Evolutionary conservation across 2,329 filamentous ascomycete genomes (phyloP), one percentile per base, ranked within the genome.

Genomic region (Trichoderma sp.): DNA sequence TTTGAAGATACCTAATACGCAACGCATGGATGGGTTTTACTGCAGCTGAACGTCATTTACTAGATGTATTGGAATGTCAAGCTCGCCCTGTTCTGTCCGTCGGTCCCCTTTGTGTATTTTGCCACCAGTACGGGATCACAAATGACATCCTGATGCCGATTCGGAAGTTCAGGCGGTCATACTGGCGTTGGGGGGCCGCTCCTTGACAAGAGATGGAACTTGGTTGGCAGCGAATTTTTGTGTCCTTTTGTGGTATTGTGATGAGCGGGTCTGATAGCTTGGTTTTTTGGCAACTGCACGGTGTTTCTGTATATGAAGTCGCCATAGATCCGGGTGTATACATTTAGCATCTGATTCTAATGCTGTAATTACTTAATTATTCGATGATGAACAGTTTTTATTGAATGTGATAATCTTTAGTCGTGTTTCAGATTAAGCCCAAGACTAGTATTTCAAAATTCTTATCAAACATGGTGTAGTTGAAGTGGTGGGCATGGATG

Each of bases 331-430:
- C 69, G 72, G 71, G 72, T 77, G 74, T 74, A n/a, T n/a, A 72
- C 72, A 76, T 76, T 75, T 75, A 73, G 78, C 77, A 76, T 79
- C 74, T 78, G 76, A 75, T 80, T 79, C 77, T 80, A 79, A 78
- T 79, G 76, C 76, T 80, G 79, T 82, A 82, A 81, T 82, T 78
- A 78, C 25, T 65, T 65, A 65, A 65, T 65, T 63, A 35, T 65
- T 65, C 37, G 52, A 65, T 27, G 61, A 64, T 17, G 32, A 37
- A 34, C 5, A 48, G 25, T 42, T 50, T 50, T 19, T 37, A 37
- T 39, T 37, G n/a, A 7, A 19, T 32, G 57, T 59, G 56, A 58
- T 61, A 5, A 35, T 22, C 4, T 45, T 37, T 9, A n/a, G 9
- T 6, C 29, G 15, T 48, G 42, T 34, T 34, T 7, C 9, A 13